Evolutionary conservation across 2,329 filamentous ascomycete genomes (phyloP).

Genomic region (Apiospora marii): DNA sequence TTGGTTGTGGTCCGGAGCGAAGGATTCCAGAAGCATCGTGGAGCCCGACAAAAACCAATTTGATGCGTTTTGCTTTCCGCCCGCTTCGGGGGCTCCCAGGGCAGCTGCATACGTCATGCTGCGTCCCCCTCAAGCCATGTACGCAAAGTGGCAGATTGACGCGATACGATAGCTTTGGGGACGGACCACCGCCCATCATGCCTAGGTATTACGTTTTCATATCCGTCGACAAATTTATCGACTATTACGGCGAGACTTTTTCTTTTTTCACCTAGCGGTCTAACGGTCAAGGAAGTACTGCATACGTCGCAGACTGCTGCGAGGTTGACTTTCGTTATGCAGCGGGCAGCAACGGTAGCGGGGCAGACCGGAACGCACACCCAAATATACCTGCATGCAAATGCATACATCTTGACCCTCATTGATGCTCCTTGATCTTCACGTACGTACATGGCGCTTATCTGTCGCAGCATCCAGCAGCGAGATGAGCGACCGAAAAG

Average conservation of each 20-base stretch:
- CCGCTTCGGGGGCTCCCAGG: background rate
- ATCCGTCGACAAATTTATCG: background rate
- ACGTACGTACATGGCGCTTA: background rate
- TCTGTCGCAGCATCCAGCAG: background rate
- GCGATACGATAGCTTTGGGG: background rate
- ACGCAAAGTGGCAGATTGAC: background rate
- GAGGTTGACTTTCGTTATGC: background rate
- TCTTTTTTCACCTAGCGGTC: background rate
- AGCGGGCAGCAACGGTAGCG: slow-evolving; percentile 4
- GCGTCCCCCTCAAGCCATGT: background rate
- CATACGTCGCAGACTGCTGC: background rate
- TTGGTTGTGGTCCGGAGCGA: background rate
- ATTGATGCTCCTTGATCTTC: background rate
- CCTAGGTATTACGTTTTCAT: background rate
- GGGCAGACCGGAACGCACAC: background rate
- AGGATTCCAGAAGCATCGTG: background rate
- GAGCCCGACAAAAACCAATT: background rate
- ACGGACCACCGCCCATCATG: background rate
- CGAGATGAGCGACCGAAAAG: background rate
- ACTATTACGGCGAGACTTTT: background rate
- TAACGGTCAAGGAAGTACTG: background rate
- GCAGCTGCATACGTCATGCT: background rate
- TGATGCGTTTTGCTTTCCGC: background rate
- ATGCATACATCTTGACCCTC: background rate
- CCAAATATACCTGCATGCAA: background rate